Base-by-base conservation (phyloP, 1,284 basidiomycete genomes). In the Trichosporon ovoides region DNA sequence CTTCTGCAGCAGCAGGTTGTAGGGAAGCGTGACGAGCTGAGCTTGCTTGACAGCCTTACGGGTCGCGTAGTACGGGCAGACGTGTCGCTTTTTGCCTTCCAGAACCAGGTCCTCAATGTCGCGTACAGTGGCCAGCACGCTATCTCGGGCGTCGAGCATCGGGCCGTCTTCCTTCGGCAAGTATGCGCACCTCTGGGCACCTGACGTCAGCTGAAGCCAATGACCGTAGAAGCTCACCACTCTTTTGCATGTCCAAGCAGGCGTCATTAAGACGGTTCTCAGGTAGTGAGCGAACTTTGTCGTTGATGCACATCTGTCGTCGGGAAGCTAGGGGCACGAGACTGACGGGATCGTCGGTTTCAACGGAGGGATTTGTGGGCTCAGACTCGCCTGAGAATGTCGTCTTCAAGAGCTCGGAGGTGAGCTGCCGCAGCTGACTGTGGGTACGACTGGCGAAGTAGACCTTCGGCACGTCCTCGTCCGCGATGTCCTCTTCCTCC, bases 401-500 rank as follows among this genome's bases (percentile, higher is more conserved):
- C 52, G 71, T 84, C 69, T 87, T 90, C 37, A 81, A 82, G 7
- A 98, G 80, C 74, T 98, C 96, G 5, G 87, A 85, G 12, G 95
- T 82, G 13, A 98, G 84, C 73, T 98, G 95, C 1, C 91, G 83
- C 3, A 98, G 83, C 71, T 98, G 95, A 3, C 91, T 92, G 76
- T 98, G 95, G 0, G 95, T 98, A 33, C 96, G 83, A 0, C 94
- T 97, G 0, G 92, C 89, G 72, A 94, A 97, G 72, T 87, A 94
- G 56, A 98, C 86, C 65, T 79, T 79, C 14, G 73, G 71, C 0
- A 73, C 66, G 57, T 79, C 77, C 2, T 77, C 73, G 20, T 75
- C 76, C 24, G 60, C 61, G n/a, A n/a, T n/a, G 33, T 68, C 72
- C 20, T 73, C 74, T 38, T 73, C 71, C 16, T 63, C 63, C 7